Conservation (phyloP, 2,329 filamentous ascomycete species). For the Talaromyces sp. region DNA sequence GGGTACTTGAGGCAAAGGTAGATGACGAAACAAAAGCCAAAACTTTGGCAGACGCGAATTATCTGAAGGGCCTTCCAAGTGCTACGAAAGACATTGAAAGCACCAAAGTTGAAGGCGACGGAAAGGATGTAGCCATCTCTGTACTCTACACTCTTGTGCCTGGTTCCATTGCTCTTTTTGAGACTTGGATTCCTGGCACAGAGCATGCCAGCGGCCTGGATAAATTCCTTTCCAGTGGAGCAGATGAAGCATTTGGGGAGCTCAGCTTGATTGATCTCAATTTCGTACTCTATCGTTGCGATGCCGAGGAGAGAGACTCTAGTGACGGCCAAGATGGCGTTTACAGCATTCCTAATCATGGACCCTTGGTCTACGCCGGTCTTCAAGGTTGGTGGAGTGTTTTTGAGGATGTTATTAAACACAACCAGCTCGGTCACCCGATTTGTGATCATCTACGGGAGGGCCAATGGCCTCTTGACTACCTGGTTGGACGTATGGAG, state of each 20-base stretch:
- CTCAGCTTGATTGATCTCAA: slow-evolving; percentile 83
- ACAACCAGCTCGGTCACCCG: slow-evolving; percentile 91
- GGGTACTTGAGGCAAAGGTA: slow-evolving; percentile 88
- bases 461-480: slow-evolving; percentile 91
- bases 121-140: slow-evolving; percentile 75
- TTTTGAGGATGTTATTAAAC: slow-evolving; percentile 76
- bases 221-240: slow-evolving; percentile 81
- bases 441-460: slow-evolving; percentile 90
- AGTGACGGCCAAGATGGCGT: slow-evolving; percentile 81
- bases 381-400: slow-evolving; percentile 99
- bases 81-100: slow-evolving; percentile 74
- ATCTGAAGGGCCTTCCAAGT: slow-evolving; percentile 81
- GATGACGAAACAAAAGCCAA: slow-evolving; percentile 68
- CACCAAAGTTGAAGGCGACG: slow-evolving; percentile 71
- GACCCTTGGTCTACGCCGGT: slow-evolving; percentile 87
- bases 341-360: slow-evolving; percentile 82
- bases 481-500: slow-evolving; percentile 77
- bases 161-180: slow-evolving; percentile 90
- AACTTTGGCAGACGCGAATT: slow-evolving; percentile 68
- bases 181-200: slow-evolving; percentile 90
- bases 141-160: slow-evolving; percentile 85
- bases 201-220: slow-evolving; percentile 84
- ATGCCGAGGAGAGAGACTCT: slow-evolving; percentile 81
- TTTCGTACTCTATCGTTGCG: slow-evolving; percentile 86
- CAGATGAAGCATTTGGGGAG: slow-evolving; percentile 73